Base-by-base conservation (phyloP, 371 early-diverging fungal species). In the Parasitella parasitica region DNA sequence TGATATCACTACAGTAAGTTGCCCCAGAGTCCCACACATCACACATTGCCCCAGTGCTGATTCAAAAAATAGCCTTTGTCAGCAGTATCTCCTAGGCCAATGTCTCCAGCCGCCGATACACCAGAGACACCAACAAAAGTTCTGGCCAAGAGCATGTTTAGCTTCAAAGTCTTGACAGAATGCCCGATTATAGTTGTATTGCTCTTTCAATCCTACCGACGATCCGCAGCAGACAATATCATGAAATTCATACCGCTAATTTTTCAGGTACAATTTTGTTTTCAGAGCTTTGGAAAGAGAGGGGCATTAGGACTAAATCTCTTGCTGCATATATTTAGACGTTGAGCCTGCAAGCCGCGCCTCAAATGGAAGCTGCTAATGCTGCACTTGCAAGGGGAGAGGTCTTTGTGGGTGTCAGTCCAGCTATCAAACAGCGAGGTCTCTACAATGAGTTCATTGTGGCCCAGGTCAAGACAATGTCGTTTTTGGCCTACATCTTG, bases 101-200 rank as follows among this genome's bases (percentile, higher is more conserved):
- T 85, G 74, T 92, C 94, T 1, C 92, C 93, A 13, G 91, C 88
- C 18, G 61, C 67, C 18, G 93, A 92, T 22, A 34, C 79, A 9
- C 56, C 84, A 26, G 89, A 88, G 63, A 72, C 73, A 22, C 71
- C 77, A 15, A 74, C 91, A 4, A 93, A 91, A 67, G 77, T 83
- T 15, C 79, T 97, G 2, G 82, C 81, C 22, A 86, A 76, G 63
- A 91, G 94, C 62, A 71, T 92, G 70, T 83, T 80, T 63, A 95
- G 95, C 57, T 98, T 99, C 84, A 98, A 97, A 75, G 97, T 98
- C 11, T 67, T 98, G 67, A 94, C 95, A 0, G 99, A 99, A 68
- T 95, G 96, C 61, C 99, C 99, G 0, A 93, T 97, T 38, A 97
- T 98, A 50, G 92, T 99, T n/a, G 98, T 97, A 0, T 78, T 97